Base-by-base conservation (phyloP, 768 basidiomycete genomes). In the Amanita muscaria region DNA sequence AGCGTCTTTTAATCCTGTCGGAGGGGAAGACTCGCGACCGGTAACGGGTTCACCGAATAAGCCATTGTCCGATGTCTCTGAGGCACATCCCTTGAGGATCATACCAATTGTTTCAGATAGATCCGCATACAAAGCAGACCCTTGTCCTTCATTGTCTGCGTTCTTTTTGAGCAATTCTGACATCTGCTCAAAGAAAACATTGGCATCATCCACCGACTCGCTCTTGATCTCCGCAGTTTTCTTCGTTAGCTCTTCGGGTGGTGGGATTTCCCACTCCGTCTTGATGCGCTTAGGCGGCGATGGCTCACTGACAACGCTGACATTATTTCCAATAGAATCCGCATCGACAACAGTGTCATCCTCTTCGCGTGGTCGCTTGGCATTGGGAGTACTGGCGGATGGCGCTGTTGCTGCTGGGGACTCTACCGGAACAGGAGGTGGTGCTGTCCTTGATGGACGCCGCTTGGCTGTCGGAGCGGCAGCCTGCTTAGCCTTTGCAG, bases 221-320 rank as follows among this genome's bases (percentile, higher is more conserved):
- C 83, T 69, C 42, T 67, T 71, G 39, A 69, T 57, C 15, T 53
- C 62, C 41, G 70, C 69, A 4, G 59, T 59, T 55, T 69, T 71
- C 53, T 65, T 65, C 51, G 59, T 55, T 44, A 76, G 54, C 19
- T 65, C 69, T 33, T 81, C 77, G 50, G 65, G 78, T 12, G 72
- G 64, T 19, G 74, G 67, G 7, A 74, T 73, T 37, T 83, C 81
- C 78, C 79, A 85, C 43, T 88, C 83, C 16, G 73, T 76, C 68
- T 82, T 84, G 39, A 63, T 57, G 37, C 81, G 77, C 64, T 88
- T 88, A 11, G 85, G 80, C 5, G 83, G 79, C 5, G 82, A 83
- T 5, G 74, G 76, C 44, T 77, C 74, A 50, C 67, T 70, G 3
- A 59, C 60, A 11, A 61, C 60, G 14, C 14, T 33, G 35, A 59